A percentile compares a stretch with the other conserved stretches of the same genome.
Evolutionary conservation across 2,329 filamentous ascomycete species (phyloP).

Genomic region (Tricladium varicosporioides): DNA sequence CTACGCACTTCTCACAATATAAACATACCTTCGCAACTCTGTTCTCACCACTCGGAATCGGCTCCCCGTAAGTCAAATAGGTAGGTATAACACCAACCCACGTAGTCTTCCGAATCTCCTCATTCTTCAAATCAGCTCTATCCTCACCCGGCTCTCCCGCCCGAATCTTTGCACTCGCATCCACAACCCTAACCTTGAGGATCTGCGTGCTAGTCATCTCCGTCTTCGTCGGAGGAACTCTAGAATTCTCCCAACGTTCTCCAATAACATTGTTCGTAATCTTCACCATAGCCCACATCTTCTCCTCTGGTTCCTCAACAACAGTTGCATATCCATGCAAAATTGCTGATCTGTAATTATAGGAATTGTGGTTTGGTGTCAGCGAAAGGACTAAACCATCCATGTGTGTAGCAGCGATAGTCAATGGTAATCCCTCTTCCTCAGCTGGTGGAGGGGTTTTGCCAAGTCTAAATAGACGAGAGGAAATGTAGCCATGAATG

Average conservation of each 20-base stretch:
- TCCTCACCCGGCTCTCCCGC: constrained; percentile 61
- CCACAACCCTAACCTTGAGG: constrained; percentile 64
- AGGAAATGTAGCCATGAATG: constrained; percentile 80
- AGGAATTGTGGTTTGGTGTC: constrained; percentile 79
- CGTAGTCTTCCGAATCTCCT: constrained; percentile 40
- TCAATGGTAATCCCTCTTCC: constrained; percentile 63
- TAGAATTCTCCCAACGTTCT: constrained; percentile 65
- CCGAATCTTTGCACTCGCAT: constrained; percentile 74
- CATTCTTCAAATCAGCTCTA: constrained; percentile 44
- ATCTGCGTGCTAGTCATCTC: constrained; percentile 76
- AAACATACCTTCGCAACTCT: constrained; percentile 37
- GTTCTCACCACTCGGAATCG: constrained; percentile 26
- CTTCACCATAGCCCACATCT: constrained; percentile 72
- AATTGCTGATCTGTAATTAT: constrained; percentile 81
- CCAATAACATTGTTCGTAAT: constrained; percentile 75
- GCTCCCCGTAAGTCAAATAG: constrained; percentile 56
- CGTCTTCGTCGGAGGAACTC: constrained; percentile 66
- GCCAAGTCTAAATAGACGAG: constrained; percentile 67
- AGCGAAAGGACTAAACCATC: constrained; percentile 79
- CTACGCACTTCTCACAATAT: neutral
- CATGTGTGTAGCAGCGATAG: constrained; percentile 68
- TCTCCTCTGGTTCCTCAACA: constrained; percentile 66
- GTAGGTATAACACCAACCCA: constrained; percentile 63
- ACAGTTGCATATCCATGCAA: constrained; percentile 71
- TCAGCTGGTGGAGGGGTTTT: neutral